Evolutionary conservation across 2,329 filamentous ascomycete genomes (phyloP), one percentile per base, ranked within the genome.

Genomic region (Podosphaera xanthii): DNA sequence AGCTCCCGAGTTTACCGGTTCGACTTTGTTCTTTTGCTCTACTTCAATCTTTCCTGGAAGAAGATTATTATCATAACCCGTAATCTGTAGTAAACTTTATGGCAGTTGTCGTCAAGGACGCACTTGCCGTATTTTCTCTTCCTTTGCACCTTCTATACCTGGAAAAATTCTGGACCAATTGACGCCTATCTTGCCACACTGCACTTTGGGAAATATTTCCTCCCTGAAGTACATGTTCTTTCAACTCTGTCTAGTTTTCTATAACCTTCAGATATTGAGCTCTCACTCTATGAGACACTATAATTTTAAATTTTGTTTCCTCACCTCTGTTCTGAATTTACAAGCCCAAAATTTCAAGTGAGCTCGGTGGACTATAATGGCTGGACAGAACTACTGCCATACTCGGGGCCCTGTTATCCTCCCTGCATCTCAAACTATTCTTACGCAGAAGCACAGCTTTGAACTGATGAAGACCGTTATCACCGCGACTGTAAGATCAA

Each of bases 381-480:
- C 40, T 12, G 40, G 40, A 12, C 40, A 44, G 40, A 7, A 6
- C n/a, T 14, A 6, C 3, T 44, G 30, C 22, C 38, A 33, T 12
- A 33, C 57, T 54, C 38, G 31, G 7, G 36, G 46, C 12, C 58
- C 48, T 9, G 40, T 58, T 22, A 38, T 40, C 8, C n/a, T n/a
- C 2, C 56, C 60, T 2, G 59, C 46, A n/a, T 58, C 58, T 1
- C 42, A 61, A 34, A 33, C 53, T 14, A 38, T 58, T 10, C 44
- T 61, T 31, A 61, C 58, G 6, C 58, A 60, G 12, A 30, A 60
- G 22, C 58, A 61, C 34, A 61, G 60, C 48, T 49, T 59, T 42
- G 60, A 61, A 35, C 35, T 61, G 10, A 59, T 61, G 33, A 61
- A 56, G 46, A 60, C 60, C 44, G 58, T 59, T 42, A 40, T 58